Base-by-base conservation (phyloP, 345 rosid genomes). In the Kernera saxatilis region DNA sequence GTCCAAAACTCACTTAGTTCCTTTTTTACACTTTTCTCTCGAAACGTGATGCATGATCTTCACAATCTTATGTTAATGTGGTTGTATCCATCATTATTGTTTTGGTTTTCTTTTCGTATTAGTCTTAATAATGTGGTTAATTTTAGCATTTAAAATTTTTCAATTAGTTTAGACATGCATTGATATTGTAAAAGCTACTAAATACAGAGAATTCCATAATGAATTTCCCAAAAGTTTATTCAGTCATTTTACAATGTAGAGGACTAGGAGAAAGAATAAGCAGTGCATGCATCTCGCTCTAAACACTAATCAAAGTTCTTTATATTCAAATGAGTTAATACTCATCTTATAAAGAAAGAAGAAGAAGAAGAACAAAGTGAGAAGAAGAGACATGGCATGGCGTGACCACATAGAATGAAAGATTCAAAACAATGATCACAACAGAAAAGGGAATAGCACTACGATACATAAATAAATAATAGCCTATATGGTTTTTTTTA, bases 211-310 rank as follows among this genome's bases (percentile, higher is more conserved):
- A 23, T 4, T 5, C 26, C 22, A 9, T 37, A 12, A 19, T 57
- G 17, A 57, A 19, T 8, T 57, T 1, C 14, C 17, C 44, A 6
- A 33, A 11, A 25, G 26, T 36, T 58, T 15, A n/a, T 19, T 57
- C 15, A 11, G 8, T 10, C 23, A 23, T 8, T 53, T 50, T 66
- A 36, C 35, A 69, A 30, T 22, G 26, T 29, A 43, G 26, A 43
- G 33, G 8, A 15, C 14, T 56, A 12, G 36, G 66, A 17, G 19
- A 71, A 27, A 37, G 49, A 55, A 44, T 21, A 49, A 23, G 41
- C n/a, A 74, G 61, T 74, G 78, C 63, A 74, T 67, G 69, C 69
- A 74, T 73, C 71, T 65, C 5, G 6, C 40, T 57, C 41, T 13
- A 14, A 73, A 29, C 54, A 35, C 35, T 27, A 14, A 73, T 64